Conservation (phyloP, 2,329 filamentous ascomycete species). For the Diaporthe destruens region DNA sequence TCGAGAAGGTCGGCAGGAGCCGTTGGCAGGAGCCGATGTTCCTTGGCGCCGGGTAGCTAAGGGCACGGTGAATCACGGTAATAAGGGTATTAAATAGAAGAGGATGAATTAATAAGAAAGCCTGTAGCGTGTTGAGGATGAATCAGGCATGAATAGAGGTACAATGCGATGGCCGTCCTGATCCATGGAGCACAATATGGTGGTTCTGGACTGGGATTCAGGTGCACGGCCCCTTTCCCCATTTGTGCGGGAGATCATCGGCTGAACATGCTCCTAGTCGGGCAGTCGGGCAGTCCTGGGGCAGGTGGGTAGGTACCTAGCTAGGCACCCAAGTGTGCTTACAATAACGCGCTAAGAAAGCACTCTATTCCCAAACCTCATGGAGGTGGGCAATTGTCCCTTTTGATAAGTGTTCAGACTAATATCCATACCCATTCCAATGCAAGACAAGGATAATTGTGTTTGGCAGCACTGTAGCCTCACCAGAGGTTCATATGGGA, state of each 20-base stretch:
- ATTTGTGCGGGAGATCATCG: neutral
- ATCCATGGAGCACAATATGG: conserved; percentile 6
- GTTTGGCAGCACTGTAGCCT: neutral
- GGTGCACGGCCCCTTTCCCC: conserved; percentile 4
- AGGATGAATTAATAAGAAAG: too few relatives aligned
- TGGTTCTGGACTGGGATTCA: neutral
- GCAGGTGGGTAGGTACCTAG: too few relatives aligned
- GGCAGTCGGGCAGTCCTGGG: too few relatives aligned
- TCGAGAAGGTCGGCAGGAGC: neutral
- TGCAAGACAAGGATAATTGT: neutral
- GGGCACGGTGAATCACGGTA: neutral
- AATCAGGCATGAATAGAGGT: neutral
- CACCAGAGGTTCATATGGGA: too few relatives aligned
- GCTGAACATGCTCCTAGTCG: conserved; percentile 10
- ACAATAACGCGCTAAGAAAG: neutral
- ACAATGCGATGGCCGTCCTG: neutral
- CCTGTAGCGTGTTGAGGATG: neutral
- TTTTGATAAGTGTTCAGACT: neutral
- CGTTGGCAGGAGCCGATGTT: neutral
- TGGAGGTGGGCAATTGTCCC: neutral
- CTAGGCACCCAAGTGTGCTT: too few relatives aligned
- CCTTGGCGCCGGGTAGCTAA: too few relatives aligned
- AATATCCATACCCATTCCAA: neutral
- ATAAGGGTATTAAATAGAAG: neutral
- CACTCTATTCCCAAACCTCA: neutral